Conservation (phyloP, 148 eudicot genomes). For the Rhododendron mucronatum region DNA sequence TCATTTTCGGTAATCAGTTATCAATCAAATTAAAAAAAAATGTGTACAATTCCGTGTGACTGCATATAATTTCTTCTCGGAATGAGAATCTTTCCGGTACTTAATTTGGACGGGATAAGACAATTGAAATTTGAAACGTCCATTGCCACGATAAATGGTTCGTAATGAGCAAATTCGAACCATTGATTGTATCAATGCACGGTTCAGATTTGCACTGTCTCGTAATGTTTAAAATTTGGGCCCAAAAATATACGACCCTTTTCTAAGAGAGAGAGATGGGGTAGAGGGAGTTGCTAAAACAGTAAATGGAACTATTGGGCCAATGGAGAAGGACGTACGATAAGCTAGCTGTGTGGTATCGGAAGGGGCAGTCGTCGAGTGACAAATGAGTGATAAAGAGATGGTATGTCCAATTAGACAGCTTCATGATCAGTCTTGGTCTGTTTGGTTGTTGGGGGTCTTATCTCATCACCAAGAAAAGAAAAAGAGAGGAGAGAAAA, state of each 20-base stretch:
- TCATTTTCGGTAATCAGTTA: background rate
- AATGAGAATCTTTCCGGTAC: background rate
- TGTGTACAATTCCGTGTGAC: background rate
- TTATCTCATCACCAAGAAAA: background rate
- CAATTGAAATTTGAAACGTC: background rate
- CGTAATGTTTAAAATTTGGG: too few relatives aligned
- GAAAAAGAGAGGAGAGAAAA: background rate
- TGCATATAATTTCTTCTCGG: too few relatives aligned
- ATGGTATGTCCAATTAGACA: background rate
- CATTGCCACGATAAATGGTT: too few relatives aligned
- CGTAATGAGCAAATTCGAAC: too few relatives aligned
- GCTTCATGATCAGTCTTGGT: background rate
- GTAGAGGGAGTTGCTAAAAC: background rate
- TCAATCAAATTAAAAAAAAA: background rate
- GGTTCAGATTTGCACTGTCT: too few relatives aligned
- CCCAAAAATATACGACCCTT: too few relatives aligned
- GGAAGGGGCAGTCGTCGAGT: background rate
- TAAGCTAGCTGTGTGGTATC: background rate
- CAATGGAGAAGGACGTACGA: background rate
- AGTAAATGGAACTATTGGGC: background rate
- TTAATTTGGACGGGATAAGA: background rate
- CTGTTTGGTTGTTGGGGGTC: background rate
- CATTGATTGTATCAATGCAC: too few relatives aligned
- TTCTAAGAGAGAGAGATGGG: background rate
- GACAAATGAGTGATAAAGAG: background rate